Conservation (phyloP, 1,284 basidiomycete genomes). For the Salmacisia buchloeana region DNA sequence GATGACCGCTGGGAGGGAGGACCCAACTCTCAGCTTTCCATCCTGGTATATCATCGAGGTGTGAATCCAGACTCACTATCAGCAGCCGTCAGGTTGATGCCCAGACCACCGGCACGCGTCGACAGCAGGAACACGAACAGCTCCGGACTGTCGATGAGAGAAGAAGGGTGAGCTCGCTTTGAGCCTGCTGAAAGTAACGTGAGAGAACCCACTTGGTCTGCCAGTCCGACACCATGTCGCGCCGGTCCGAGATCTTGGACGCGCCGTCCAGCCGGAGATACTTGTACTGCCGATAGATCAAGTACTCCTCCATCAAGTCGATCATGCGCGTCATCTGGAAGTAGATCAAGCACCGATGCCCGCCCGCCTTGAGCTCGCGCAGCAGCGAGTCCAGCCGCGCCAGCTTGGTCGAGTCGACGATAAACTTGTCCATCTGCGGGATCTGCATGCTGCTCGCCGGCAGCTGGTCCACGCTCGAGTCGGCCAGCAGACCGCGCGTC, state of each 20-base stretch:
- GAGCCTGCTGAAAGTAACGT: neutral
- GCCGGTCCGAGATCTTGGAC: slow-evolving; percentile 88
- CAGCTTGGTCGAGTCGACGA: slow-evolving; percentile 95
- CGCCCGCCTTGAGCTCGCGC: slow-evolving; percentile 84
- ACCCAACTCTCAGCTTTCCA: neutral
- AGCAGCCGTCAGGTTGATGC: slow-evolving; percentile 96
- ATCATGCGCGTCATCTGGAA: slow-evolving; percentile 99
- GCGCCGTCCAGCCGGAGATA: slow-evolving; percentile 92
- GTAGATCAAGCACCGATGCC: slow-evolving; percentile 92
- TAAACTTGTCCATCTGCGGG: slow-evolving; percentile 88
- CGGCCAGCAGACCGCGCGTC: slow-evolving; percentile 65
- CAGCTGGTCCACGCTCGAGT: slow-evolving; percentile 68
- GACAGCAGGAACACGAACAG: slow-evolving; percentile 94
- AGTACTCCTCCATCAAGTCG: slow-evolving; percentile 98
- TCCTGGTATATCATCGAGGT: neutral
- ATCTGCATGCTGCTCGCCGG: slow-evolving; percentile 83
- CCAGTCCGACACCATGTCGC: slow-evolving; percentile 99
- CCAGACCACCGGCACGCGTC: slow-evolving; percentile 92
- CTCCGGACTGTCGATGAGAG: slow-evolving; percentile 63
- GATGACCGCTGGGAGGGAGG: slow-evolving; percentile 66
- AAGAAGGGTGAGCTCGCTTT: neutral
- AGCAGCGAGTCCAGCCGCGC: slow-evolving; percentile 81
- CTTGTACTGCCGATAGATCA: slow-evolving; percentile 96
- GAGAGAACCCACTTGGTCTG: slow-evolving; percentile 72
- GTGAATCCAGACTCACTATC: slow-evolving; percentile 19